These are phyloP conservation scores for Starmerella vitae DNA, from an alignment of 805 yeast species.

Conservation along the genomic window DNA sequence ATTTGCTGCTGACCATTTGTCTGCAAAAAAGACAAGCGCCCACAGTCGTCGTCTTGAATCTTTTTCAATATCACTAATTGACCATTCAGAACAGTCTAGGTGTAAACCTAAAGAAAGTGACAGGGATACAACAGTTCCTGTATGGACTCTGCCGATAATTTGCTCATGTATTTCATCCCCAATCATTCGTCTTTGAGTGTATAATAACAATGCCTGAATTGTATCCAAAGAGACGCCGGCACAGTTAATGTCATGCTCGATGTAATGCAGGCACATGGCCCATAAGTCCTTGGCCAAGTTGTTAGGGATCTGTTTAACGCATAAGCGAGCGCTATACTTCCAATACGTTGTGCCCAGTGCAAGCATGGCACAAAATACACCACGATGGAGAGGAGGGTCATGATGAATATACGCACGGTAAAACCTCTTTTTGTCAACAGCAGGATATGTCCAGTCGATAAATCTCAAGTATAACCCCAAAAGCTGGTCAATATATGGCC, in stretches of 20 bases:
- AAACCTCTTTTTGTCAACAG: constrained; percentile 25
- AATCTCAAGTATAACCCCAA: constrained; percentile 26
- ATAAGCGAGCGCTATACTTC: constrained; percentile 26
- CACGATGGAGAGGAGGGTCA: constrained; percentile 23
- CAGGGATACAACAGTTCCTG: constrained; percentile 24
- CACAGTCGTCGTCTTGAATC: constrained; percentile 26
- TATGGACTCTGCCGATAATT: constrained; percentile 18
- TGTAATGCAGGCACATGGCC: constrained; percentile 21
- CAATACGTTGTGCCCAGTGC: constrained; percentile 28
- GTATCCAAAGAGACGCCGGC: constrained; percentile 24
- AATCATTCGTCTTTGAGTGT: constrained; percentile 24
- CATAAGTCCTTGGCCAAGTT: constrained; percentile 22
- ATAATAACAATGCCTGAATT: constrained; percentile 26
- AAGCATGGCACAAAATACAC: constrained; percentile 26
- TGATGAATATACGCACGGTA: constrained; percentile 23
- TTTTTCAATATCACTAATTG: constrained; percentile 25
- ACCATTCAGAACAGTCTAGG: constrained; percentile 28
- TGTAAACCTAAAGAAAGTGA: constrained; percentile 27
- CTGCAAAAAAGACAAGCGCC: constrained; percentile 27
- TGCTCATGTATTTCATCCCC: constrained; percentile 26
- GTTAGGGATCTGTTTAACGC: constrained; percentile 24
- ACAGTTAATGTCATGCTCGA: constrained; percentile 24
- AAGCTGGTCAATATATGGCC: constrained; percentile 21
- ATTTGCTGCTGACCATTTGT: constrained; percentile 28
- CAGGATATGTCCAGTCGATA: constrained; percentile 28